Evolutionary conservation across 208 protist genomes (phyloP).

Genomic region (Porcisia deanei): DNA sequence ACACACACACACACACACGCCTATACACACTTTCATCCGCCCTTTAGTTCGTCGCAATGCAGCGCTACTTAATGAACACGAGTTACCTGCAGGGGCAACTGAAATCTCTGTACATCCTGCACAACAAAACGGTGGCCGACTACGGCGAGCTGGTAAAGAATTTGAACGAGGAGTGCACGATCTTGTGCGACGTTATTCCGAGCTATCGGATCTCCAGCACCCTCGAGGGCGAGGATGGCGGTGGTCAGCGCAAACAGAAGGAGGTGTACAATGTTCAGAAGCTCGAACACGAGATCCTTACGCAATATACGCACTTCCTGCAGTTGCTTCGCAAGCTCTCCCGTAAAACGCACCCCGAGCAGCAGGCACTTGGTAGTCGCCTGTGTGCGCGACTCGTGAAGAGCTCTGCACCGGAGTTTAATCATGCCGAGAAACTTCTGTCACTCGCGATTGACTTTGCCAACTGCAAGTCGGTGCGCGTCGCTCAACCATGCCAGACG

Average conservation of each 20-base stretch:
- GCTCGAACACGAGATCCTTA: slow-evolving; percentile 90
- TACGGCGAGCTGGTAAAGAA: slow-evolving; percentile 88
- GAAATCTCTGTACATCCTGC: slow-evolving; percentile 76
- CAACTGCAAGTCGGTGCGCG: slow-evolving; percentile 87
- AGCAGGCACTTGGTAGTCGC: slow-evolving; percentile 92
- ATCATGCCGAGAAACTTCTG: slow-evolving; percentile 85
- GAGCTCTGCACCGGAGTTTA: slow-evolving; percentile 87
- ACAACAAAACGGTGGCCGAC: slow-evolving; percentile 77
- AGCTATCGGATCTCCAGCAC: slow-evolving; percentile 87
- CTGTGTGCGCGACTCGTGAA: slow-evolving; percentile 76
- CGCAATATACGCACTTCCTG: slow-evolving; percentile 92
- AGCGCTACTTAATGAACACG: slow-evolving; percentile 94
- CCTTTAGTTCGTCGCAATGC: slow-evolving; percentile 43
- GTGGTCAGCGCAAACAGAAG: slow-evolving; percentile 82
- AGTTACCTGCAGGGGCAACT: slow-evolving; percentile 86
- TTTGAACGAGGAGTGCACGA: slow-evolving; percentile 85
- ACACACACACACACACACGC: background rate
- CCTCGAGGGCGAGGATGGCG: slow-evolving; percentile 83
- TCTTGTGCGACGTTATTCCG: slow-evolving; percentile 87
- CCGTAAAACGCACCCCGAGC: slow-evolving; percentile 87
- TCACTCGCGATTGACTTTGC: slow-evolving; percentile 82
- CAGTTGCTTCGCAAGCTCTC: slow-evolving; percentile 88
- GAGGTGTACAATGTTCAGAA: slow-evolving; percentile 91
- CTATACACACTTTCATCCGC: background rate
- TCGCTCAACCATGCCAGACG: slow-evolving; percentile 79